Conservation (phyloP, 1,284 basidiomycete genomes). For the Exobasidium rhododendri region DNA sequence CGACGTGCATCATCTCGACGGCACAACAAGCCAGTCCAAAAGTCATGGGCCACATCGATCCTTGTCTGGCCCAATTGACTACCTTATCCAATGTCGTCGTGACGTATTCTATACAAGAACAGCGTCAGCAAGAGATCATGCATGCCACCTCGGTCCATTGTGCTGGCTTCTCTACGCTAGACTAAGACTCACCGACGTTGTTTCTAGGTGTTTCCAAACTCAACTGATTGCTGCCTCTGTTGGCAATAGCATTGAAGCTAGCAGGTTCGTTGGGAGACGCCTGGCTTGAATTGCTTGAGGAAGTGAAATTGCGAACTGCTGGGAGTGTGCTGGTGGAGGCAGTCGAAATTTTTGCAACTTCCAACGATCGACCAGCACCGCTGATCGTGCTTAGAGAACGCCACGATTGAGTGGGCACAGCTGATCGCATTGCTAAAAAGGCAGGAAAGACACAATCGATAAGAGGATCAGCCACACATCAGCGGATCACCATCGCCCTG, state of each 20-base stretch:
- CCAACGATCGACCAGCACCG: neutral
- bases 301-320: neutral
- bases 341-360: neutral
- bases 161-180: neutral
- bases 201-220: conserved; percentile 84
- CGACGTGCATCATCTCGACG: conserved; percentile 88
- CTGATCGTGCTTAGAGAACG: neutral
- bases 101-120: conserved; percentile 73
- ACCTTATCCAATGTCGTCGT: conserved; percentile 94
- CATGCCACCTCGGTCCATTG: conserved; percentile 12
- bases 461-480: too few species aligned
- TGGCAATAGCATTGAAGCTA: conserved; percentile 52
- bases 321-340: neutral
- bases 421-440: neutral
- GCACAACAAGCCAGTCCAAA: conserved; percentile 98
- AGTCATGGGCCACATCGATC: conserved; percentile 99
- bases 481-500: too few species aligned
- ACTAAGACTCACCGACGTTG: conserved; percentile 72
- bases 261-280: conserved; percentile 31
- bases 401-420: neutral
- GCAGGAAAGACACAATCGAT: too few species aligned
- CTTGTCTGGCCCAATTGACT: conserved; percentile 94
- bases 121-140: conserved; percentile 9
- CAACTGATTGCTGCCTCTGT: conserved; percentile 49
- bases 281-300: neutral